Evolutionary conservation across 305 asterid genomes (phyloP).

Genomic region (Fraxinus sp.): DNA sequence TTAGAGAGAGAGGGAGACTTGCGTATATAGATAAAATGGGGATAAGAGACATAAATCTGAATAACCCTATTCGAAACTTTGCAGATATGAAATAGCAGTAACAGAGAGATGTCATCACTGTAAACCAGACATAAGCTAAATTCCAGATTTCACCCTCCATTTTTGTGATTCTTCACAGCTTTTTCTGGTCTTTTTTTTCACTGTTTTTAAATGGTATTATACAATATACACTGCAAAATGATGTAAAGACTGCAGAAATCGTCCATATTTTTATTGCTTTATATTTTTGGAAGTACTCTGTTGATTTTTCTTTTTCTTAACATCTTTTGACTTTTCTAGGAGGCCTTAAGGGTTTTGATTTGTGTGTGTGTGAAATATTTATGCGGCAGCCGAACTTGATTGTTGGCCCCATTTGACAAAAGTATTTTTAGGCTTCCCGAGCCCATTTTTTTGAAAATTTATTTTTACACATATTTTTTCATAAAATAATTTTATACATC

Average conservation of each 20-base stretch:
- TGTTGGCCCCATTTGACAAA: too few species aligned
- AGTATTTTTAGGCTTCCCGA: too few species aligned
- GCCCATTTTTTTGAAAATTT: too few species aligned
- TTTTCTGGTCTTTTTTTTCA: neutral
- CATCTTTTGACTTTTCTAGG: neutral
- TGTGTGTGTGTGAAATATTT: neutral
- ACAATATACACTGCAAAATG: neutral
- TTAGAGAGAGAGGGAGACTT: conserved; percentile 38
- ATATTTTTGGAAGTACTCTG: neutral
- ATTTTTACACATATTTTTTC: too few species aligned
- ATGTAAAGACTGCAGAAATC: neutral
- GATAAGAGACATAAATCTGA: conserved; percentile 45
- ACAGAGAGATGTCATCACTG: conserved; percentile 32
- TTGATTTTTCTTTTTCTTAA: neutral
- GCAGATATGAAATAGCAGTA: conserved; percentile 49
- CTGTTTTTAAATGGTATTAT: neutral
- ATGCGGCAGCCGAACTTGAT: neutral
- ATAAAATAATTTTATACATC: too few species aligned
- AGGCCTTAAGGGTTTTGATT: neutral
- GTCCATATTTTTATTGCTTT: neutral
- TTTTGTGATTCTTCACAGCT: neutral
- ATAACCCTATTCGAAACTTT: conserved; percentile 41
- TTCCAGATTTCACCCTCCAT: conserved; percentile 50
- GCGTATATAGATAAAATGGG: conserved; percentile 52
- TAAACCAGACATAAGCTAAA: conserved; percentile 18